Evolutionary conservation across 352 stramenopile genomes (phyloP).

Genomic region (Pythium phragmitis): DNA sequence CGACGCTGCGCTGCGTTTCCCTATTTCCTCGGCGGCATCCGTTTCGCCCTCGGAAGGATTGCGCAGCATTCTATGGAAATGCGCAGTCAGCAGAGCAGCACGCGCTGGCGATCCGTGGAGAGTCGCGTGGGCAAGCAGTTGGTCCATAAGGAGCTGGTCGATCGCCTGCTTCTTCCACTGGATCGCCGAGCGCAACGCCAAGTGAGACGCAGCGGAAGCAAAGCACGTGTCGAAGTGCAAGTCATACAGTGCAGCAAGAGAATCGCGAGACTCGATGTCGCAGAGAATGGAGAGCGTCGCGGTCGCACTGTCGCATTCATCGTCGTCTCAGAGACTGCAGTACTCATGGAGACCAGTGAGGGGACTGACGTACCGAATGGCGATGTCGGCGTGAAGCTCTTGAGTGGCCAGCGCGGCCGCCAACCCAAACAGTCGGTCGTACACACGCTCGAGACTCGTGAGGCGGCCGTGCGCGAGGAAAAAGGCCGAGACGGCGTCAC

Average conservation of each 20-base stretch:
- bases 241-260: constrained; percentile 29
- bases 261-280: constrained; percentile 27
- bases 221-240: constrained; percentile 35
- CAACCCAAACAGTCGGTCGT: constrained; percentile 44
- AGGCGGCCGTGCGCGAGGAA: constrained; percentile 51
- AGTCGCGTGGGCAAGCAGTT: constrained; percentile 28
- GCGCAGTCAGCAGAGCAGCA: background rate
- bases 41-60: background rate
- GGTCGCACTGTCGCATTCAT: constrained; percentile 35
- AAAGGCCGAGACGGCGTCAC: constrained; percentile 47
- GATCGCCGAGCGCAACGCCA: constrained; percentile 29
- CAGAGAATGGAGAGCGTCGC: constrained; percentile 29
- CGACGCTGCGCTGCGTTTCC: background rate
- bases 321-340: too few relatives aligned
- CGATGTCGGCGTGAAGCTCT: constrained; percentile 7
- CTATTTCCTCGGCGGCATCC: background rate
- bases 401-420: constrained; percentile 28
- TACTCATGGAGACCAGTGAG: background rate
- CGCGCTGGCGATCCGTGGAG: background rate
- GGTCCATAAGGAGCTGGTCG: constrained; percentile 35
- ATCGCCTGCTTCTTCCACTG: constrained; percentile 38
- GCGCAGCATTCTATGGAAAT: constrained; percentile 4
- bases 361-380: constrained; percentile 21
- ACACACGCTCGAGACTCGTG: constrained; percentile 20
- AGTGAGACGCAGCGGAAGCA: constrained; percentile 16